These are phyloP conservation scores for Triangularia setosa DNA, from an alignment of 2,329 filamentous ascomycete genomes.

Conservation along the genomic window DNA sequence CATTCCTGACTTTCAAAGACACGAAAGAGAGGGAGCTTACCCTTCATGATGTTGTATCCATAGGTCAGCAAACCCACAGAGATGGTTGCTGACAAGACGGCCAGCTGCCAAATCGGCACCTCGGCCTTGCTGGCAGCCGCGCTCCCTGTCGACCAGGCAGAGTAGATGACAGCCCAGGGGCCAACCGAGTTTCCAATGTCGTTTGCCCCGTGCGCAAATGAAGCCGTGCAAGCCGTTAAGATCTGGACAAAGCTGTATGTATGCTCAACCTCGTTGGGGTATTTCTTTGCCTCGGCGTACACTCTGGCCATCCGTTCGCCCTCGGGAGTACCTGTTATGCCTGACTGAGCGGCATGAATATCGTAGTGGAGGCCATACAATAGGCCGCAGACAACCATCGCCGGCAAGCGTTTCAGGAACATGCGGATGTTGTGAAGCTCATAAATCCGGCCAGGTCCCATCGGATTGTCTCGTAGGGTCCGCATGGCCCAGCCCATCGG, in stretches of 20 bases:
- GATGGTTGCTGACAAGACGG: conserved; percentile 60
- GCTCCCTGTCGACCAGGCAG: conserved; percentile 60
- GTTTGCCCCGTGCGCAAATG: conserved; percentile 73
- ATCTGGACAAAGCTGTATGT: conserved; percentile 65
- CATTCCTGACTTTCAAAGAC: neutral
- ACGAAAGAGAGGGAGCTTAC: conserved; percentile 36
- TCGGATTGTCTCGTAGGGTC: conserved; percentile 67
- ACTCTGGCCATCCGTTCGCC: conserved; percentile 67
- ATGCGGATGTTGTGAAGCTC: conserved; percentile 67
- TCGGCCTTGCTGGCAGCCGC: conserved; percentile 58
- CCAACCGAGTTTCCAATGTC: conserved; percentile 71
- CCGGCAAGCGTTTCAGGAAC: conserved; percentile 62
- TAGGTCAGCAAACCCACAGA: conserved; percentile 68
- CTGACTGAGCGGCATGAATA: conserved; percentile 71
- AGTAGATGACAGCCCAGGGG: conserved; percentile 67
- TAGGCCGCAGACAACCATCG: conserved; percentile 56
- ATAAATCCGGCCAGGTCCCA: conserved; percentile 69
- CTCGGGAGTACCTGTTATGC: conserved; percentile 67
- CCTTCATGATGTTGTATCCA: conserved; percentile 82
- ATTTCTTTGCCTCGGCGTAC: conserved; percentile 61
- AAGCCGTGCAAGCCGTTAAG: conserved; percentile 66
- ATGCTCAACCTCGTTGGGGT: conserved; percentile 67
- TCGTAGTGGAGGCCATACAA: conserved; percentile 80
- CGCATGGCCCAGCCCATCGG: conserved; percentile 84
- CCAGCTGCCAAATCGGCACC: conserved; percentile 74